Evolutionary conservation across 2,329 filamentous ascomycete species (phyloP).

Genomic region (Pseudogymnoascus sp.): DNA sequence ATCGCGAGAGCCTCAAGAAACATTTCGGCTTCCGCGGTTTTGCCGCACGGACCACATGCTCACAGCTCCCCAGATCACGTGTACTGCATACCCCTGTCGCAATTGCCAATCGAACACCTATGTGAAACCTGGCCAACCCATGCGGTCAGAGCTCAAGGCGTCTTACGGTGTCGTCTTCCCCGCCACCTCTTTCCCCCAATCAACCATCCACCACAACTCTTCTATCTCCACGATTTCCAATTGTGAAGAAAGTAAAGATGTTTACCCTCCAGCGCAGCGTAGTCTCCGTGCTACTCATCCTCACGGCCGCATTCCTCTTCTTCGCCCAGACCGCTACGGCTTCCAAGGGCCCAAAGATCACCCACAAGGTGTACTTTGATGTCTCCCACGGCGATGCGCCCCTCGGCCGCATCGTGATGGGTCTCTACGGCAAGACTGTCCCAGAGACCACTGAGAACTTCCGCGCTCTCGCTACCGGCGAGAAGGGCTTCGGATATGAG

Average conservation of each 20-base stretch:
- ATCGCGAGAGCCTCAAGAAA: not conserved
- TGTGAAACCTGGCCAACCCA: not conserved
- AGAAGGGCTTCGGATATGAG: conserved; percentile 80
- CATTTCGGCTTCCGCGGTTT: conserved; percentile 1
- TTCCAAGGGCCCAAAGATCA: conserved; percentile 86
- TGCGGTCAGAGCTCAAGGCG: conserved; percentile 1
- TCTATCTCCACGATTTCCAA: conserved; percentile 19
- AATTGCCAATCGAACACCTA: conserved; percentile 3
- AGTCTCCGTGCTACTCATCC: conserved; percentile 64
- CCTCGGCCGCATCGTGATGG: conserved; percentile 68
- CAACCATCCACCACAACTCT: conserved; percentile 12
- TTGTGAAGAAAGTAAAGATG: conserved; percentile 45
- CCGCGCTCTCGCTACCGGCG: conserved; percentile 72
- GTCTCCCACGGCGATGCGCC: conserved; percentile 67
- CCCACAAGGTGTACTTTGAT: conserved; percentile 89
- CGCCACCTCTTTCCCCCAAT: conserved; percentile 12
- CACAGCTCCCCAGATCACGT: not conserved
- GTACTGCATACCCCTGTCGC: not conserved
- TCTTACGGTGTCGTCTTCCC: not conserved
- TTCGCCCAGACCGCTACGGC: conserved; percentile 68
- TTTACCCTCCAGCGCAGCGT: conserved; percentile 63
- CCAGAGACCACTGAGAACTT: conserved; percentile 69
- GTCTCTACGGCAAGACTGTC: conserved; percentile 80
- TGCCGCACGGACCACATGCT: not conserved
- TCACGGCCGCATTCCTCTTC: conserved; percentile 66